Evolutionary conservation across 441 rosid species (phyloP).

Genomic region (Populus trichocarpa): DNA sequence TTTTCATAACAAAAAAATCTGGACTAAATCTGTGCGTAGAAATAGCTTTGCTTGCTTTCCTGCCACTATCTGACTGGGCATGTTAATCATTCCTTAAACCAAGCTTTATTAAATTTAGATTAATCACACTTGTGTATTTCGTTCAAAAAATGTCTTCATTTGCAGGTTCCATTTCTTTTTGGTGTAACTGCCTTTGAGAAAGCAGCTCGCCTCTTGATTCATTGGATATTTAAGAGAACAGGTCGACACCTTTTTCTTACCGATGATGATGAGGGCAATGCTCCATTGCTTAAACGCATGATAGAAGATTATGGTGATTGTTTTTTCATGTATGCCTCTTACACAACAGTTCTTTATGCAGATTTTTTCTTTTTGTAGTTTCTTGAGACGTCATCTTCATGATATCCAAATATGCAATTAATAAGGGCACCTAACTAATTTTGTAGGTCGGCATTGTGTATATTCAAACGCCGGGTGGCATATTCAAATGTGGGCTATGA

Average conservation of each 20-base stretch:
- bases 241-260: constrained; percentile 93
- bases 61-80: neutral
- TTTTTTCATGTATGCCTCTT: constrained; percentile 62
- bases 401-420: constrained; percentile 1
- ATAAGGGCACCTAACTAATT: constrained; percentile 10
- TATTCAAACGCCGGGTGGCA: constrained; percentile 77
- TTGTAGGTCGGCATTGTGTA: constrained; percentile 79
- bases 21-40: neutral
- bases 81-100: neutral
- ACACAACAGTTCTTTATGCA: neutral
- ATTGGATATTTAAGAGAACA: constrained; percentile 91
- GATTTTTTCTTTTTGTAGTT: neutral
- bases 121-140: constrained; percentile 2
- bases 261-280: constrained; percentile 80
- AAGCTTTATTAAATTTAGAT: neutral
- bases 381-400: constrained; percentile 10
- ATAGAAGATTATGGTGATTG: constrained; percentile 58
- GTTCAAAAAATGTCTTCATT: constrained; percentile 12
- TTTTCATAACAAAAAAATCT: neutral
- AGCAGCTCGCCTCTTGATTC: constrained; percentile 77
- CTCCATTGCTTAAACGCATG: constrained; percentile 82
- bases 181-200: constrained; percentile 88
- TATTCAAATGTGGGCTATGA: constrained; percentile 89
- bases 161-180: constrained; percentile 97
- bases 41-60: neutral